Percentiles rank a stretch among this genome's conserved stretches.
phyloP scores from a whole-genome alignment of 163 green algal genomes.

The Chlamydomonas reinhardtii region DNA sequence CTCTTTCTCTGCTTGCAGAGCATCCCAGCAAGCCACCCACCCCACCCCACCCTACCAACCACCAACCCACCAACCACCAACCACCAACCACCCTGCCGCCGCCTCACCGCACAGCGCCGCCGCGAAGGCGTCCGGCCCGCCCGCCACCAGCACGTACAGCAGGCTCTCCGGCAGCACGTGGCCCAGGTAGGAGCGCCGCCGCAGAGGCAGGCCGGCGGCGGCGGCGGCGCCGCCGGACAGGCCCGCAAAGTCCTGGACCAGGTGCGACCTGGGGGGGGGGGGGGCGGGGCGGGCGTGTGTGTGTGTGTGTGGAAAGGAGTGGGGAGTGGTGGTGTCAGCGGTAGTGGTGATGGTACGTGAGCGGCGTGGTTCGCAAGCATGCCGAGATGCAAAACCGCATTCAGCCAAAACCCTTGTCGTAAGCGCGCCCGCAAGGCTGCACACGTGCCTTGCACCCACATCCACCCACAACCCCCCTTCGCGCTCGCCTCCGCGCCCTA shows the following conservation, averaged over 20 bases:
- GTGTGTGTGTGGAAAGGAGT: neutral
- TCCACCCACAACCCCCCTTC: no score
- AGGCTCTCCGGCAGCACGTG: slow-evolving; percentile 89
- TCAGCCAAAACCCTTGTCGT: no score
- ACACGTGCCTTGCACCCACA: no score
- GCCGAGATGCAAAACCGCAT: no score
- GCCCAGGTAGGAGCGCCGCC: slow-evolving; percentile 83
- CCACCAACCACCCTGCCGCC: neutral
- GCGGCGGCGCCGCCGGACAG: neutral
- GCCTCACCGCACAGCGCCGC: slow-evolving; percentile 51
- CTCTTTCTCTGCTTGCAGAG: no score
- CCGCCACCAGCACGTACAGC: slow-evolving; percentile 86
- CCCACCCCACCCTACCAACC: no score
- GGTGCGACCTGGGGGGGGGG: slow-evolving; percentile 19
- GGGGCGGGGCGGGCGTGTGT: neutral
- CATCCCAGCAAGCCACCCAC: no score
- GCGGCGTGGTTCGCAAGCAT: no score
- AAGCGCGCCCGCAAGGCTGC: no score
- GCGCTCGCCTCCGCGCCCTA: no score
- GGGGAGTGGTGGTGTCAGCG: slow-evolving; percentile 52
- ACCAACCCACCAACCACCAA: neutral
- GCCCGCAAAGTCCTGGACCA: slow-evolving; percentile 34
- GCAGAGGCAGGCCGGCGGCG: slow-evolving; percentile 65
- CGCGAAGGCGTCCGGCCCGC: slow-evolving; percentile 66
- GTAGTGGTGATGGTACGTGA: no score